Evolutionary conservation across 192 early-diverging fungal genomes (phyloP).

Genomic region (Dissophora globulifera): DNA sequence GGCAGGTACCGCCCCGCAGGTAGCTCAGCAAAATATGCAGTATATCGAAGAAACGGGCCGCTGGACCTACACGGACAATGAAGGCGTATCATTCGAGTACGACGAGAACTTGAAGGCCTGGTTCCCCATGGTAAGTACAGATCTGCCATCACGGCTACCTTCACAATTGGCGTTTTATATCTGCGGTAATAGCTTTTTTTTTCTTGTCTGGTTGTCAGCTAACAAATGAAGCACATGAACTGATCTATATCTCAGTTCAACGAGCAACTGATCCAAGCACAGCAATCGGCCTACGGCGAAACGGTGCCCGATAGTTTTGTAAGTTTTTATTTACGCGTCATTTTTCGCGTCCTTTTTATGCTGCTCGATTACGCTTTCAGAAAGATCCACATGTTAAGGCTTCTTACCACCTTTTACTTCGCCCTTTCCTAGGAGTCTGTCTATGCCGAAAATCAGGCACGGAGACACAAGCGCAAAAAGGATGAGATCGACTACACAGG

Average conservation of each 20-base stretch:
- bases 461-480: conserved; percentile 37
- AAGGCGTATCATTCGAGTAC: conserved; percentile 86
- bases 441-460: conserved; percentile 30
- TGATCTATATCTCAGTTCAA: conserved; percentile 54
- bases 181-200: not conserved
- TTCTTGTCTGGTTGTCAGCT: conserved; percentile 4
- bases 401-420: not conserved
- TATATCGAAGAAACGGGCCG: conserved; percentile 77
- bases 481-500: conserved; percentile 25
- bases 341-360: not conserved
- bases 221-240: not conserved
- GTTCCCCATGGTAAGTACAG: conserved; percentile 83
- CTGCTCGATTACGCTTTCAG: too few relatives aligned
- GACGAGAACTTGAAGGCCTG: conserved; percentile 83
- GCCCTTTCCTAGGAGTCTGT: conserved; percentile 34
- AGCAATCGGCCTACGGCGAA: conserved; percentile 74
- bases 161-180: not conserved
- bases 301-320: conserved; percentile 44
- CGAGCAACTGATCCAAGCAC: conserved; percentile 68
- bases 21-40: conserved; percentile 50
- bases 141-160: not conserved
- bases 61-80: conserved; percentile 82
- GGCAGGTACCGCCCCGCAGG: conserved; percentile 9
- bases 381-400: too few relatives aligned
- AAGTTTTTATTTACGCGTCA: conserved; percentile 3